Base-by-base conservation (phyloP, 164 flowering plant genomes). In the Saururus chinensis region DNA sequence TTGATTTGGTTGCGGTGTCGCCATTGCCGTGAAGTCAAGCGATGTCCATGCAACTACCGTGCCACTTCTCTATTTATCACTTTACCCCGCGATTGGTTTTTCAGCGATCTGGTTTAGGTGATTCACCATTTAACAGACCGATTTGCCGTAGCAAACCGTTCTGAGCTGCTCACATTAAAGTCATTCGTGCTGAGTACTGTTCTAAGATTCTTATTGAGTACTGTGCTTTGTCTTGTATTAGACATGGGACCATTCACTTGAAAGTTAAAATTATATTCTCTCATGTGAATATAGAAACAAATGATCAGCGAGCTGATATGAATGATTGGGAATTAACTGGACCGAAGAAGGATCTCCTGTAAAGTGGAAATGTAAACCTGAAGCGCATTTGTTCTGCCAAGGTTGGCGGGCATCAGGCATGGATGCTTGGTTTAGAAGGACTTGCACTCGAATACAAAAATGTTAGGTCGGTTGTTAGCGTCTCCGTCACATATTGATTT, bases 11-110 rank as follows among this genome's bases (percentile, higher is more conserved):
- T 92, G 95, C 81, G 73, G 80, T 72, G 96, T 92, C 98, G 16
- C 83, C 87, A 83, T 92, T 91, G 92, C 95, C 89, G 71, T 75
- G 68, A 83, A 82, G 86, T 74, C 75, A 89, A 92, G 96, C 77
- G 75, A 82, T 75, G 49, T 77, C 77, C 69, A 54, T 56, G 64
- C 84, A 82, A 78, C 86, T 51, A 76, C 77, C 79, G 22, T 24
- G 30, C 58, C 58, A 55, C 56, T 21, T 55, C 25, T 22, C 1
- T 20, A 6, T 14, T 8, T 20, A 9, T 22, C 57, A 23, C 1
- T 12, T 42, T 54, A 60, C 52, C 56, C 65, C 48, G 26, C 51
- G 40, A 45, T 56, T 54, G 35, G 25, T n/a, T 57, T 63, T 63
- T 71, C 54, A 64, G 66, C 56, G 11, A 45, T 12, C 7, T 45